Percentiles rank a stretch among this genome's conserved stretches.
Conservation (phyloP, 805 yeast species). For the Saccharomycopsis vini region DNA sequence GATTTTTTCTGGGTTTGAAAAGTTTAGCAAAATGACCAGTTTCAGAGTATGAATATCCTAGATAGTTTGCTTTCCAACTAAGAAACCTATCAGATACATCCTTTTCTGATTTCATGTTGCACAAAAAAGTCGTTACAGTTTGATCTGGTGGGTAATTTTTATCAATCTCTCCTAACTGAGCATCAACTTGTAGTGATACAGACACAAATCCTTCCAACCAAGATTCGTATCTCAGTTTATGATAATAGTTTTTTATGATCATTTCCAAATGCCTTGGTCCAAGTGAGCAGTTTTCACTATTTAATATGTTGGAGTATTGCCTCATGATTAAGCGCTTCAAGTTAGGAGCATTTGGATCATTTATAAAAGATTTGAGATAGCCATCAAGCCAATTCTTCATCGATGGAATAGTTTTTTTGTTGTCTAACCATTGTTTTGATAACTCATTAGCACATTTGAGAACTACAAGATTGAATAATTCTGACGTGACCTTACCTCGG, state of each 20-base stretch:
- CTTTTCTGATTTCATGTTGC: neutral
- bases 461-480: no score
- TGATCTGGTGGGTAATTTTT: neutral
- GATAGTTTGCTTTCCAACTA: conserved; percentile 27
- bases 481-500: no score
- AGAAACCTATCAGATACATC: conserved; percentile 17
- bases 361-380: neutral
- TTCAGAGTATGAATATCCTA: conserved; percentile 25
- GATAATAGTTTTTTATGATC: neutral
- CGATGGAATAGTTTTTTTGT: no score
- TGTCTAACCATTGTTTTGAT: no score
- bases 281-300: neutral
- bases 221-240: neutral
- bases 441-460: no score
- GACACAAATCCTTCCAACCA: conserved; percentile 8
- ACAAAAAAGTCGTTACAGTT: conserved; percentile 2
- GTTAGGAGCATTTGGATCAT: neutral
- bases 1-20: conserved; percentile 7
- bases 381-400: no score
- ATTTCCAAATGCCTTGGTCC: neutral
- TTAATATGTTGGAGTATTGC: neutral
- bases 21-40: conserved; percentile 21
- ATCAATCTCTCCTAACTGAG: neutral
- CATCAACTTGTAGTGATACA: conserved; percentile 4
- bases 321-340: neutral